Evolutionary conservation across 805 yeast genomes (phyloP).

Genomic region (Starmerella floris): DNA sequence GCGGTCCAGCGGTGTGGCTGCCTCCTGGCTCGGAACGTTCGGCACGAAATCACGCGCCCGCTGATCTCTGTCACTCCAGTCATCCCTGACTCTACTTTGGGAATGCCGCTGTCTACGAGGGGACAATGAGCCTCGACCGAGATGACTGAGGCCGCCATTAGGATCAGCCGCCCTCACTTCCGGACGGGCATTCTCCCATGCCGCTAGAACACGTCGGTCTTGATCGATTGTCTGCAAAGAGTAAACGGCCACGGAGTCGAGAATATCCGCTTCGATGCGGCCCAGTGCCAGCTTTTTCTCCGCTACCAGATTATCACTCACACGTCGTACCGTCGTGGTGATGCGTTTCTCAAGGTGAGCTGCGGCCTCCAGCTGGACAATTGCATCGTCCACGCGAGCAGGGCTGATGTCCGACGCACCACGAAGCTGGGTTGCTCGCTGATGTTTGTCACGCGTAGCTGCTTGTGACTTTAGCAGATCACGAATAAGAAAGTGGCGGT

Average conservation of each 20-base stretch:
- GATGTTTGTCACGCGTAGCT: conserved; percentile 54
- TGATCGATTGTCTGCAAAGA: conserved; percentile 66
- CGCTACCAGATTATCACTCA: conserved; percentile 70
- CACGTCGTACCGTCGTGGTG: conserved; percentile 62
- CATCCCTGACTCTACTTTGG: conserved; percentile 41
- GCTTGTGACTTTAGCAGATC: conserved; percentile 72
- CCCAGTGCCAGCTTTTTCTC: conserved; percentile 52
- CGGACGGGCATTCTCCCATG: conserved; percentile 50
- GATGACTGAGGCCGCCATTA: conserved; percentile 65
- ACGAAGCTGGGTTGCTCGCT: conserved; percentile 52
- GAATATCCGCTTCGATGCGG: conserved; percentile 45
- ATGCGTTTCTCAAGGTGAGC: conserved; percentile 62
- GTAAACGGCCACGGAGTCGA: conserved; percentile 41
- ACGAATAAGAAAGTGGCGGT: conserved; percentile 83
- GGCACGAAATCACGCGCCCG: conserved; percentile 25
- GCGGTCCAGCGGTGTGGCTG: conserved; percentile 50
- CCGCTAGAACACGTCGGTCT: conserved; percentile 65
- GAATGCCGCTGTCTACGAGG: conserved; percentile 28
- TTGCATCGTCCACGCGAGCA: conserved; percentile 78
- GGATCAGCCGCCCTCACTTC: conserved; percentile 66
- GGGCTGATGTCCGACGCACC: conserved; percentile 72
- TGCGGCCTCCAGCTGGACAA: conserved; percentile 64
- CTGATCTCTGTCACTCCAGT: conserved; percentile 44
- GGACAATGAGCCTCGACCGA: conserved; percentile 50
- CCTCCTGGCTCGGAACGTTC: neutral